Evolutionary conservation across 345 rosid species (phyloP), one percentile per base, ranked within the genome.

Genomic region (Citrus cavaleriei): DNA sequence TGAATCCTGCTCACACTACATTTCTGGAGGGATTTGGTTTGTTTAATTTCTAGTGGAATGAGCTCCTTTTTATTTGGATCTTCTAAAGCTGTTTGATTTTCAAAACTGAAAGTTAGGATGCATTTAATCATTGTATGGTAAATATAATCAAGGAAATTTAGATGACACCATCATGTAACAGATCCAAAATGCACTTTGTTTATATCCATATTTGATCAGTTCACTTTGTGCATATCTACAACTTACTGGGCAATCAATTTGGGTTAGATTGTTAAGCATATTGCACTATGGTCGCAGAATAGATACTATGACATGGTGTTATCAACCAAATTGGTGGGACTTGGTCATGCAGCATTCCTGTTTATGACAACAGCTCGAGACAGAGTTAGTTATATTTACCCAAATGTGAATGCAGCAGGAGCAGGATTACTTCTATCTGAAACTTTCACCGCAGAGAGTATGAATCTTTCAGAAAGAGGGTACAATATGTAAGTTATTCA

Each of bases 231-330:
- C 38, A 30, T 70, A 28, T 70, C n/a, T 28, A 28, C 21, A 70
- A 63, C 21, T 80, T 81, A 19, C 66, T 12, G 64, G 30, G 30
- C 59, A 35, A 65, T 68, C 66, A 70, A 42, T 65, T 76, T 76
- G 55, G 55, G 35, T 68, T 65, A 19, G 24, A 40, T 59, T 46
- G 42, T 78, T 55, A 68, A 64, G 78, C 60, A 18, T 57, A 40
- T 28, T 72, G 72, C 60, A 49, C 32, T 78, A 60, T 72, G 57
- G 68, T 81, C 78, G 73, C 96, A 93, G 98, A 80, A 74, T 78
- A 92, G 99, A 93, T 95, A 93, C 88, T 95, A 93, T 77, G 98
- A 95, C 82, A 89, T 93, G 99, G 80, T 92, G 69, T 82, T 93
- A 68, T 95, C 98, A 13, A 95, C 99, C n/a, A 93, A 87, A 88